Conservation (phyloP, 1,284 basidiomycete genomes). For the Lentinula novae-zelandiae region DNA sequence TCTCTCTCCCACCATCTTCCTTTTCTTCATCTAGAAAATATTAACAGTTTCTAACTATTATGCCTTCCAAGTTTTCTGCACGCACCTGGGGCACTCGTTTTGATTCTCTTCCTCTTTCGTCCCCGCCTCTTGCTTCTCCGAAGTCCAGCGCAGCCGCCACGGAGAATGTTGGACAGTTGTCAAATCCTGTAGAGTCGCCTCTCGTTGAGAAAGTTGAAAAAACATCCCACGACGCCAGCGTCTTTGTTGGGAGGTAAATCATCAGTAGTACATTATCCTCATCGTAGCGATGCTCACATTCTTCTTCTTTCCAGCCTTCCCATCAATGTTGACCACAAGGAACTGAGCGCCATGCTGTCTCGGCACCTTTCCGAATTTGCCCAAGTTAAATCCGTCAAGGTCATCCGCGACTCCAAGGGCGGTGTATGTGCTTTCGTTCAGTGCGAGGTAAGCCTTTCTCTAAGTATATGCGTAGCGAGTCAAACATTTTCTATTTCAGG, state of each 20-base stretch:
- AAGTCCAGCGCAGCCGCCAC: constrained; percentile 18
- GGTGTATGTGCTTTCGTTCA: constrained; percentile 79
- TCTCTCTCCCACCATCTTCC: constrained; percentile 8
- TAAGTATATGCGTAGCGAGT: constrained; percentile 9
- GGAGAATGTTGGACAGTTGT: not conserved
- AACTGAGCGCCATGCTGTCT: constrained; percentile 54
- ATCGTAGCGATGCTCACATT: not conserved
- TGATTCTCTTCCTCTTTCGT: constrained; percentile 42
- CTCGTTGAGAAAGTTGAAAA: constrained; percentile 37
- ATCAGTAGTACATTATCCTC: constrained; percentile 13
- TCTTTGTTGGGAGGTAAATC: constrained; percentile 74
- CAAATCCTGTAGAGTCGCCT: constrained; percentile 20
- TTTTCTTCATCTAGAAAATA: constrained; percentile 12
- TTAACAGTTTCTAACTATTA: constrained; percentile 19
- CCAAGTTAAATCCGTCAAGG: constrained; percentile 65
- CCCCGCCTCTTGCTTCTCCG: constrained; percentile 30
- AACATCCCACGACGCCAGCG: constrained; percentile 67
- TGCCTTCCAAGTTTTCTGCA: constrained; percentile 21
- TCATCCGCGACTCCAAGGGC: constrained; percentile 70
- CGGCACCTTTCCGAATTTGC: constrained; percentile 61
- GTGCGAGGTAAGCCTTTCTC: constrained; percentile 47
- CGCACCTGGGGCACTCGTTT: constrained; percentile 71
- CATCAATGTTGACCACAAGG: constrained; percentile 55
- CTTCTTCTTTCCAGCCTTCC: constrained; percentile 51
- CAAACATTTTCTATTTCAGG: constrained; percentile 32